Conservation (phyloP, 2,329 filamentous ascomycete genomes). For the Alternaria brassicae region DNA sequence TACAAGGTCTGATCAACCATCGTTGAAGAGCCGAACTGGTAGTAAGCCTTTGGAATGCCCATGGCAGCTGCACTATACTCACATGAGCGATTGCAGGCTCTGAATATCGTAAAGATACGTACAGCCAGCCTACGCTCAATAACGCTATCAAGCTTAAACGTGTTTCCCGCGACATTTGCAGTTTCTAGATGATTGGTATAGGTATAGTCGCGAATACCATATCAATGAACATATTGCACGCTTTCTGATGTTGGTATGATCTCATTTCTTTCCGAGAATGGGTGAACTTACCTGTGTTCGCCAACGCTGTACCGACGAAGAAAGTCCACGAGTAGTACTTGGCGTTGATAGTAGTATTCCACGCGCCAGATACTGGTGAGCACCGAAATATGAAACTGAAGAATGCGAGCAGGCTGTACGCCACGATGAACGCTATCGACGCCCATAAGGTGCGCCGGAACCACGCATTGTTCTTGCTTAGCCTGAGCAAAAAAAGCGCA, state of each 20-base stretch:
- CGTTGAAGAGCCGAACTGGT: background rate
- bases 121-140: background rate
- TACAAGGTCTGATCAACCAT: background rate
- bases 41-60: background rate
- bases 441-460: background rate
- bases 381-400: background rate
- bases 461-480: background rate
- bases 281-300: background rate
- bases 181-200: background rate
- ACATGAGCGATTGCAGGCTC: background rate
- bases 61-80: background rate
- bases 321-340: background rate
- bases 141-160: background rate
- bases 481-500: background rate
- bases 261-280: background rate
- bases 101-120: background rate
- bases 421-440: background rate
- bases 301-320: background rate
- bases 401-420: background rate
- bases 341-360: background rate
- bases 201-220: constrained; percentile 1
- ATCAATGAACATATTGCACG: background rate
- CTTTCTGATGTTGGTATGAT: background rate
- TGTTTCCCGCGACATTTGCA: background rate
- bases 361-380: background rate